These are phyloP conservation scores for Lecanicillium sp. DNA, from an alignment of 2,329 filamentous ascomycete species.

Conservation along the genomic window DNA sequence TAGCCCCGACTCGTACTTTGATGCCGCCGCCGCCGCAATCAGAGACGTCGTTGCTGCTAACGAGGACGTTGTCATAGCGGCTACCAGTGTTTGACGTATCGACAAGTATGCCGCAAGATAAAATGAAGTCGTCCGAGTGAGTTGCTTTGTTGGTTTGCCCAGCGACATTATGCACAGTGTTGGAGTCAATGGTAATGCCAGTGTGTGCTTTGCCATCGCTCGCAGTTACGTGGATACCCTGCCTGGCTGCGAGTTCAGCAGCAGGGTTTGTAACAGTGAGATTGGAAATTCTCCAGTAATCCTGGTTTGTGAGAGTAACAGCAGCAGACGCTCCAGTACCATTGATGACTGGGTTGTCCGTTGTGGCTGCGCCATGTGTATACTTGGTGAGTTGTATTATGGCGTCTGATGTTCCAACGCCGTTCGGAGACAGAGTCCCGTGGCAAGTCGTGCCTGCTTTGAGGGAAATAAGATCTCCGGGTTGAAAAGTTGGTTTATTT, in stretches of 20 bases:
- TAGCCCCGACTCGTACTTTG: slow-evolving; percentile 16
- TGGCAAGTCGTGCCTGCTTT: slow-evolving; percentile 13
- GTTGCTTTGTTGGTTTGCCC: slow-evolving; percentile 15
- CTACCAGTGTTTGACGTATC: slow-evolving; percentile 10
- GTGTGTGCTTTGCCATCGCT: slow-evolving; percentile 15
- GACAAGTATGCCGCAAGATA: slow-evolving; percentile 14
- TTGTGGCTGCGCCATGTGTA: neutral
- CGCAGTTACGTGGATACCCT: slow-evolving; percentile 14
- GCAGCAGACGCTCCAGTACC: slow-evolving; percentile 13
- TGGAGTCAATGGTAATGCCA: slow-evolving; percentile 15
- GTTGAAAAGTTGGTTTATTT: slow-evolving; percentile 11
- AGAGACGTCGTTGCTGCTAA: slow-evolving; percentile 13
- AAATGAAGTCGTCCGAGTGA: slow-evolving; percentile 10
- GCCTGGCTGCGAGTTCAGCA: slow-evolving; percentile 8
- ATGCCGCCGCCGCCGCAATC: slow-evolving; percentile 18
- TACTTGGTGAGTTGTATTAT: slow-evolving; percentile 15
- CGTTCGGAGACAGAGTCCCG: slow-evolving; percentile 13
- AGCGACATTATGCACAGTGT: slow-evolving; percentile 15
- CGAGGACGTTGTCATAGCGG: slow-evolving; percentile 15
- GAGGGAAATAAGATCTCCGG: slow-evolving; percentile 13
- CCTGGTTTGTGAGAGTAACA: slow-evolving; percentile 14
- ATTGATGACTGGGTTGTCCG: slow-evolving; percentile 13
- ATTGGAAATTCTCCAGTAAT: slow-evolving; percentile 15
- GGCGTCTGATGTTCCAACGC: slow-evolving; percentile 10
- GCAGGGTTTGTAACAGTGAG: slow-evolving; percentile 14